A percentile compares a stretch with the other conserved stretches of the same genome.
Conservation (phyloP, 805 yeast species). For the Sugiyamaella marilandica region DNA sequence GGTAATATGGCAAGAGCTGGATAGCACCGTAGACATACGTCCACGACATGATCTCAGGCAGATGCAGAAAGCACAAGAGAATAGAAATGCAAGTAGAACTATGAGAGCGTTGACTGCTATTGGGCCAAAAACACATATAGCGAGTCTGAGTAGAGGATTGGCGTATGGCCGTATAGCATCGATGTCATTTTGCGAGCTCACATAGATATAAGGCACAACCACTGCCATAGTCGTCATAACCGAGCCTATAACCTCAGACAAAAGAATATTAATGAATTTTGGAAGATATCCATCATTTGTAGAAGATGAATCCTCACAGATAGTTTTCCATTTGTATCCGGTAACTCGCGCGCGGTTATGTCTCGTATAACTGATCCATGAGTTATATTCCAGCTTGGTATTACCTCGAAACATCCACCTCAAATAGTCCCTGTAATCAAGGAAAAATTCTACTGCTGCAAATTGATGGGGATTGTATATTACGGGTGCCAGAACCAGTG, state of each 20-base stretch:
- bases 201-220: conserved; percentile 57
- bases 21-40: neutral
- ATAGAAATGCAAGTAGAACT: conserved; percentile 26
- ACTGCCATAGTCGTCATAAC: conserved; percentile 43
- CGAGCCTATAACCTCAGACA: conserved; percentile 64
- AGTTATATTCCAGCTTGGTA: conserved; percentile 45
- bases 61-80: conserved; percentile 41
- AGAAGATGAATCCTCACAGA: conserved; percentile 32
- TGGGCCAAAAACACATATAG: conserved; percentile 33
- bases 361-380: conserved; percentile 68
- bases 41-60: neutral
- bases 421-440: conserved; percentile 81
- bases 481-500: conserved; percentile 82
- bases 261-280: conserved; percentile 58
- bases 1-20: conserved; percentile 42
- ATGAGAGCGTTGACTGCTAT: conserved; percentile 21
- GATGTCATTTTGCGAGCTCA: conserved; percentile 72
- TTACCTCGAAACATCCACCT: conserved; percentile 73
- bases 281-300: conserved; percentile 57
- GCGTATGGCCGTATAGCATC: conserved; percentile 37
- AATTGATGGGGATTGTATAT: conserved; percentile 93
- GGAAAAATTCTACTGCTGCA: conserved; percentile 80
- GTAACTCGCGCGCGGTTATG: conserved; percentile 71
- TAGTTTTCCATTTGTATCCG: conserved; percentile 65
- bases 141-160: conserved; percentile 52